These are phyloP conservation scores for Perilla frutescens DNA, from an alignment of 257 asterid species.

Conservation along the genomic window DNA sequence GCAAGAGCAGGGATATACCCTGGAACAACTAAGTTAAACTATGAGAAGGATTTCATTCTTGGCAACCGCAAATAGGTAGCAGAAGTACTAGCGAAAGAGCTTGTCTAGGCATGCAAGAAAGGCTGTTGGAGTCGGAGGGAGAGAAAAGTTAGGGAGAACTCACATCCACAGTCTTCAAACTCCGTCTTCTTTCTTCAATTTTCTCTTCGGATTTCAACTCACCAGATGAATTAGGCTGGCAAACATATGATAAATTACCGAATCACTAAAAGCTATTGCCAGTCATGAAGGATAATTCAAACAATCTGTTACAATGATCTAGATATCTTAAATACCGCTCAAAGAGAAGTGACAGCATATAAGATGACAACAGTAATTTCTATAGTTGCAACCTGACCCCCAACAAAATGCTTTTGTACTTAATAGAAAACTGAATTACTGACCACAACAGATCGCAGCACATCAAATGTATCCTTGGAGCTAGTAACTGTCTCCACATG, in stretches of 20 bases:
- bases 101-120: neutral
- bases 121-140: slow-evolving; percentile 7
- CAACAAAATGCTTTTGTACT: slow-evolving; percentile 11
- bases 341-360: slow-evolving; percentile 4
- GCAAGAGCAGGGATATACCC: neutral
- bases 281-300: slow-evolving; percentile 1
- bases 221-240: slow-evolving; percentile 60
- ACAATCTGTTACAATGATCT: slow-evolving; percentile 5
- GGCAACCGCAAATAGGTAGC: neutral
- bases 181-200: slow-evolving; percentile 52
- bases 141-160: slow-evolving; percentile 37
- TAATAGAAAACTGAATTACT: slow-evolving; percentile 37
- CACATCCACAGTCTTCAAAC: slow-evolving; percentile 67
- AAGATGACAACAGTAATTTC: neutral
- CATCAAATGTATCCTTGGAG: slow-evolving; percentile 65
- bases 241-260: slow-evolving; percentile 38
- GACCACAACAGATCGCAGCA: slow-evolving; percentile 75
- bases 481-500: slow-evolving; percentile 79
- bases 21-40: slow-evolving; percentile 5
- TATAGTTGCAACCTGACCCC: neutral
- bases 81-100: neutral
- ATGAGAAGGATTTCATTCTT: neutral
- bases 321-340: slow-evolving; percentile 9
- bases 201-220: slow-evolving; percentile 43
- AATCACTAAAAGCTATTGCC: slow-evolving; percentile 27